phyloP scores from a whole-genome alignment of 441 rosid genomes.

The Geranium incanum region DNA sequence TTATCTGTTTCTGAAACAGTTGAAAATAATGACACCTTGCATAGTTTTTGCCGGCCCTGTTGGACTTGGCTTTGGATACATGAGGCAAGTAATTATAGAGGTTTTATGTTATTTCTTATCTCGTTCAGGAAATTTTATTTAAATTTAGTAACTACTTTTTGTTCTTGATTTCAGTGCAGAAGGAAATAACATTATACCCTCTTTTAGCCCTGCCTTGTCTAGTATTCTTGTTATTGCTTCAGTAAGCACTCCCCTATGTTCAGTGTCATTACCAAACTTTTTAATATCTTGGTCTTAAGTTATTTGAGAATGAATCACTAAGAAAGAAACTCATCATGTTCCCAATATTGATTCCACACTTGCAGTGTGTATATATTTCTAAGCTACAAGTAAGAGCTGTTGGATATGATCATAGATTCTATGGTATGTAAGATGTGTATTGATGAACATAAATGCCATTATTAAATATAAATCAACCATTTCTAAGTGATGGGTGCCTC shows the following conservation, averaged over 20 bases:
- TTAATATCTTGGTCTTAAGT: background rate
- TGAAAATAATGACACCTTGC: conserved; percentile 9
- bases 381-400: background rate
- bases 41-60: conserved; percentile 10
- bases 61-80: conserved; percentile 10
- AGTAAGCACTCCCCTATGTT: background rate
- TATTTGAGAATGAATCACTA: background rate
- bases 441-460: background rate
- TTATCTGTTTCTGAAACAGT: conserved; percentile 1
- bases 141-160: background rate
- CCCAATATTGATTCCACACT: background rate
- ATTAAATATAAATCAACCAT: conserved; percentile 1
- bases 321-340: background rate
- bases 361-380: conserved; percentile 7
- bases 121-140: background rate
- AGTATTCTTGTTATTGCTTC: conserved; percentile 6
- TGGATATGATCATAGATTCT: background rate
- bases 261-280: background rate
- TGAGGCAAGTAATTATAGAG: background rate
- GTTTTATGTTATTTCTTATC: background rate
- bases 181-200: conserved; percentile 4
- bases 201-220: conserved; percentile 7
- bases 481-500: background rate
- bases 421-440: background rate
- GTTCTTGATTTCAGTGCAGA: conserved; percentile 2